Conservation (phyloP, 345 rosid genomes). For the Populus nigra region DNA sequence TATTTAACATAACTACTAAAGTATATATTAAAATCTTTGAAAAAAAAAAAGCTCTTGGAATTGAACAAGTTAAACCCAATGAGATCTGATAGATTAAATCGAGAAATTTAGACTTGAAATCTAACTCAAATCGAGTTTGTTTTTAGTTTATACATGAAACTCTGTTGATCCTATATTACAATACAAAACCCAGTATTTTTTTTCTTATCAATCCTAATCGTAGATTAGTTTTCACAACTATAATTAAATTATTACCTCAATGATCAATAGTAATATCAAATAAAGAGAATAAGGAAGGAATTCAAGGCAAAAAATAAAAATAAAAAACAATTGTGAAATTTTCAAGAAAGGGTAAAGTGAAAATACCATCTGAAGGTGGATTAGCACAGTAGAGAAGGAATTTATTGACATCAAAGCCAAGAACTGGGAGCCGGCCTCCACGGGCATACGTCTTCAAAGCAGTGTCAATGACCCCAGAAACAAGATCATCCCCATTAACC, state of each 20-base stretch:
- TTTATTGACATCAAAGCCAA: constrained; percentile 15
- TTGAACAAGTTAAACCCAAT: too few relatives aligned
- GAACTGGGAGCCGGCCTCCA: constrained; percentile 21
- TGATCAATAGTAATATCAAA: not conserved
- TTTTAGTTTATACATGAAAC: too few relatives aligned
- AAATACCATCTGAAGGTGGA: constrained; percentile 11
- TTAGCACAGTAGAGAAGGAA: constrained; percentile 20
- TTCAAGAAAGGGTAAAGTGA: not conserved
- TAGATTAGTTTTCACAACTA: too few relatives aligned
- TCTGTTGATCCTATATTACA: too few relatives aligned
- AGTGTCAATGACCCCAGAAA: constrained; percentile 6
- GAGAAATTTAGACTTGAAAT: too few relatives aligned
- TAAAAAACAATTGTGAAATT: not conserved
- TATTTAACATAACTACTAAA: not conserved
- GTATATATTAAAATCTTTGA: too few relatives aligned
- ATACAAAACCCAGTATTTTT: too few relatives aligned
- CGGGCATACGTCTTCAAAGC: constrained; percentile 17
- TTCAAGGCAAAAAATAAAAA: not conserved
- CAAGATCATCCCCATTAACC: constrained; percentile 19
- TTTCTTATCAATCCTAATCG: too few relatives aligned
- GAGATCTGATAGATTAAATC: too few relatives aligned
- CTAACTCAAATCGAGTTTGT: too few relatives aligned
- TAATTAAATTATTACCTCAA: too few relatives aligned
- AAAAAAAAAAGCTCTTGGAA: too few relatives aligned
- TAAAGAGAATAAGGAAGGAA: not conserved